A percentile compares a stretch with the other conserved stretches of the same genome.
Evolutionary conservation across 1,284 basidiomycete species (phyloP).

Genomic region (Earliella scabrosa): DNA sequence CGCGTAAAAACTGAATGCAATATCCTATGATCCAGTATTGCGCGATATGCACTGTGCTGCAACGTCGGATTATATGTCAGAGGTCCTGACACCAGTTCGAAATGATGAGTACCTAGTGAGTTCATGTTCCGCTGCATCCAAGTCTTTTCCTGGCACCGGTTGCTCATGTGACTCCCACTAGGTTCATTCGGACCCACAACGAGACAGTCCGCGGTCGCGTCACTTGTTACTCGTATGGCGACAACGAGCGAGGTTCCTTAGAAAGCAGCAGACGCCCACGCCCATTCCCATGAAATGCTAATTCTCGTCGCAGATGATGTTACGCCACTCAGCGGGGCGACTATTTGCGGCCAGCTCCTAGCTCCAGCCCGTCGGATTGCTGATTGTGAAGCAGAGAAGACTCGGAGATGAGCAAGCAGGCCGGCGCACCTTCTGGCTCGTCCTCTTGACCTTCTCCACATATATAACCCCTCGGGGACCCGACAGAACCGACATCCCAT

Average conservation of each 20-base stretch:
- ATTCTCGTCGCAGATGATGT: constrained; percentile 14
- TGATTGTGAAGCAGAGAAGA: neutral
- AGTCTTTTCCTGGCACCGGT: neutral
- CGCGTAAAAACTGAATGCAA: too few species aligned
- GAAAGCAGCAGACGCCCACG: neutral
- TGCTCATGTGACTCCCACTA: neutral
- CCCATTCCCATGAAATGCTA: constrained; percentile 1
- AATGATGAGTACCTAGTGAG: too few species aligned
- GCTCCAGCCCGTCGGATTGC: neutral
- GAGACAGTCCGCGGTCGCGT: constrained; percentile 12
- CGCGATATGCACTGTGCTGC: too few species aligned
- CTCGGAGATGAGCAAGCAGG: constrained; percentile 7
- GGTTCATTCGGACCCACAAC: neutral
- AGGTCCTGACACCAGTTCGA: too few species aligned
- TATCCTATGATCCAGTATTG: too few species aligned
- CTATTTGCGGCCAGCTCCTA: constrained; percentile 1
- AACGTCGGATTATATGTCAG: too few species aligned
- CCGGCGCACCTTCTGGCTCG: neutral
- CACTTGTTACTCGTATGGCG: constrained; percentile 18
- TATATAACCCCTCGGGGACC: neutral
- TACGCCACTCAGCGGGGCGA: constrained; percentile 1
- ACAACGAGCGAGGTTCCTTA: constrained; percentile 5
- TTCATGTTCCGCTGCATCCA: too few species aligned
- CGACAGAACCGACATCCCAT: neutral
- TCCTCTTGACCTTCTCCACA: neutral